Base-by-base conservation (phyloP, 805 yeast species). In the Monosporozyma unispora region DNA sequence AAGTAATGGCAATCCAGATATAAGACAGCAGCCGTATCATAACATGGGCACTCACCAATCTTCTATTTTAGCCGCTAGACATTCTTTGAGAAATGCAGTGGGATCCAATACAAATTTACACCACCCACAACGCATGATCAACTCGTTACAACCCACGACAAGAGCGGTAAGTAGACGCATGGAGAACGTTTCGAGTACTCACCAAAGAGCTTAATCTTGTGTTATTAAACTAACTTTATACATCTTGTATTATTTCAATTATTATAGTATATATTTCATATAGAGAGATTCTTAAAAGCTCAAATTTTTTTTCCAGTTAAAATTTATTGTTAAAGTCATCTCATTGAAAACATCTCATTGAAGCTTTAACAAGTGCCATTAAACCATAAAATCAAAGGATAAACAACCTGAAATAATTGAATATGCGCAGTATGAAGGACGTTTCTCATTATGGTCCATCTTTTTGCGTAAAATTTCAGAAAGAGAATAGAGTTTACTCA, bases 361-460 rank as follows among this genome's bases (percentile, higher is more conserved):
- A 12, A 29, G 11, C n/a, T 14, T 31, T 4, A 14, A 31, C 5
- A n/a, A 25, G 16, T 31, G n/a, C n/a, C 16, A 19, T 41, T 19
- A 19, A 23, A 14, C 28, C 19, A 9, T 23, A 41, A 9, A 14
- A 23, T 21, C 16, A 41, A 8, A 22, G 9, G 3, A 16, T 14
- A 41, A 22, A 10, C 23, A 41, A 9, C 23, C n/a, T 14, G 12
- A 22, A 27, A 16, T 7, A 16, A 4, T 16, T 23, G 29, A 22
- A 31, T 31, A 31, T 31, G 35, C 18, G 35, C 18, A 45, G 18
- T 9, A 52, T 60, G 56, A 46, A 53, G 38, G 54, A 56, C 23
- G 22, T 63, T 4, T 51, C 59, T 9, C 69, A 66, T 50, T 71
- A 75, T 56, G 90, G 95, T 1, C 93, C 96, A 0, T 79, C 86